These are phyloP conservation scores for Backusella sp. DNA, from an alignment of 192 early-diverging fungal genomes.

Conservation along the genomic window DNA sequence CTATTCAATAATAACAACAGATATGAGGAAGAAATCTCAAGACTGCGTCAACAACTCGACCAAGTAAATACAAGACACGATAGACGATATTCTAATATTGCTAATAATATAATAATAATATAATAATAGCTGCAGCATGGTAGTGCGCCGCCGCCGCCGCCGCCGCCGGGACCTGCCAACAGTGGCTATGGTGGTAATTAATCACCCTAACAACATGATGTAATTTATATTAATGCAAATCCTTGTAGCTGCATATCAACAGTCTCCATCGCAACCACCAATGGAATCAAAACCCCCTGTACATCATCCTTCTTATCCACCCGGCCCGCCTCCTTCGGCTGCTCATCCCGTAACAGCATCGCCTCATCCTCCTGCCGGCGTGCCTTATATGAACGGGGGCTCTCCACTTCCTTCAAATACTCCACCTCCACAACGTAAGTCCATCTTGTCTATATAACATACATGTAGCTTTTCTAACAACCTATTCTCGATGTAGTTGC, in stretches of 20 bases:
- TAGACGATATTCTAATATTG: not conserved
- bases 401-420: conserved; percentile 16
- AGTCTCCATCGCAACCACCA: conserved; percentile 18
- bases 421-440: conserved; percentile 19
- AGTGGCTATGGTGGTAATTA: conserved; percentile 14
- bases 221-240: not conserved
- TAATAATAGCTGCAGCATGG: conserved; percentile 29
- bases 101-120: no score
- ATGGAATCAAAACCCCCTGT: conserved; percentile 25
- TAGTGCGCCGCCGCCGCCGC: conserved; percentile 7
- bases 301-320: conserved; percentile 13
- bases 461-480: not conserved
- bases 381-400: conserved; percentile 18
- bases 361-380: conserved; percentile 13
- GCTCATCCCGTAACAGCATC: not conserved
- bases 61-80: conserved; percentile 29
- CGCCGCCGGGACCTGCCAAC: not conserved
- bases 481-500: not conserved
- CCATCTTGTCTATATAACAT: not conserved
- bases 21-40: conserved; percentile 82
- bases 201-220: not conserved
- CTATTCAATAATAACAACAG: conserved; percentile 22
- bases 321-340: not conserved
- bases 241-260: conserved; percentile 10
- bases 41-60: conserved; percentile 84